Evolutionary conservation across 352 stramenopile species (phyloP), one percentile per base, ranked within the genome.

Genomic region (Globisporangium lucens): DNA sequence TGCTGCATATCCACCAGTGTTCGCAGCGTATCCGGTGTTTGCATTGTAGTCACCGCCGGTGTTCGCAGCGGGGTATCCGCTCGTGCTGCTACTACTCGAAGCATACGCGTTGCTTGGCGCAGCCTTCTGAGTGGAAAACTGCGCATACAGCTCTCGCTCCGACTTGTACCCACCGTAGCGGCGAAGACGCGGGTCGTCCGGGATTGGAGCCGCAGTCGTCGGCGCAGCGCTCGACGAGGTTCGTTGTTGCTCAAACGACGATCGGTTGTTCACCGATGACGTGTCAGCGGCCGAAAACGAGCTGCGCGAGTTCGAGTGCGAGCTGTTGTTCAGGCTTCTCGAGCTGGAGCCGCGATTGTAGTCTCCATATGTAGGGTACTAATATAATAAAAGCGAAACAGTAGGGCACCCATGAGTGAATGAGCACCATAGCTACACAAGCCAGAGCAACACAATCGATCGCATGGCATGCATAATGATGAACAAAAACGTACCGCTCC

Each of bases 151-250:
- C 65, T 95, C 88, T 8, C 74, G 67, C 66, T 95, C 86, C 1
- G 83, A 90, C 65, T 94, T 94, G 82, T 95, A 95, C 20, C 77
- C 70, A 22, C 75, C 79, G 68, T 87, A 93, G 35, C 88, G 88
- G 41, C 74, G 75, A 63, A 94, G 62, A 17, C 88, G 82, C 53
- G 86, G 86, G 67, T 95, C 88, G 35, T 88, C 76, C 27, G 80
- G 76, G 29, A 85, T 71, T 15, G 79, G 62, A 6, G 79, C 69
- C 6, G 49, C 69, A 9, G 74, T 65, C 8, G 70, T 64, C 13
- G 83, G 61, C 9, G 76, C 53, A 2, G 65, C 49, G 20, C 68
- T 51, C 0, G 63, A 46, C 9, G 71, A 62, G 7, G 75, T 41
- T 35, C 73, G 58, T 29, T 72, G 57, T 15, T 65, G 47, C 38